Conservation (phyloP, 2,329 filamentous ascomycete species). For the Xylariaceae sp. region DNA sequence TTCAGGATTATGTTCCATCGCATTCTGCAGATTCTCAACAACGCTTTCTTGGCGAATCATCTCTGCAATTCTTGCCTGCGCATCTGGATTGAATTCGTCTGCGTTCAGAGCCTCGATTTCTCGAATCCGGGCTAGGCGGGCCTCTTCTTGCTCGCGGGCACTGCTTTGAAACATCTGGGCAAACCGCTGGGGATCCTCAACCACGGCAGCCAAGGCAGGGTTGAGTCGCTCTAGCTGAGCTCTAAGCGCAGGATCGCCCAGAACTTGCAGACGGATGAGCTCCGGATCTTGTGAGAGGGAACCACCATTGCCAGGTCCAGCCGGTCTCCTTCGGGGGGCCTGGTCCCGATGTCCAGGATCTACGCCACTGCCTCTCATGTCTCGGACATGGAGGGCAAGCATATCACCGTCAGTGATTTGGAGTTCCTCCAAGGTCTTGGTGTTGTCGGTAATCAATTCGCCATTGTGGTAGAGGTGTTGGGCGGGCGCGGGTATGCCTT, state of each 20-base stretch:
- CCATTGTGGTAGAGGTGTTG: constrained; percentile 93
- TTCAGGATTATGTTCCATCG: constrained; percentile 96
- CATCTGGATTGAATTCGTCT: constrained; percentile 89
- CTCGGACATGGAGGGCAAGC: constrained; percentile 76
- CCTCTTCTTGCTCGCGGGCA: constrained; percentile 63
- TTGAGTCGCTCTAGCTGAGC: constrained; percentile 65
- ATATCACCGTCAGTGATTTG: constrained; percentile 85
- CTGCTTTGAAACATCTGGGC: constrained; percentile 64
- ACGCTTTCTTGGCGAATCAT: constrained; percentile 94
- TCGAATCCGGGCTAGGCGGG: constrained; percentile 70
- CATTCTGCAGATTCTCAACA: constrained; percentile 91
- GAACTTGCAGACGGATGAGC: constrained; percentile 71
- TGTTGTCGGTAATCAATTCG: constrained; percentile 67
- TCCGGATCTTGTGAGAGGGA: constrained; percentile 61
- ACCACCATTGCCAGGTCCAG: constrained; percentile 18
- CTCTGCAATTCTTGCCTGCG: constrained; percentile 88
- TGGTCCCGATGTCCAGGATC: constrained; percentile 34
- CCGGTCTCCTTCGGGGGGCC: constrained; percentile 29
- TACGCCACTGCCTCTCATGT: constrained; percentile 46
- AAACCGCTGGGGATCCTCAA: constrained; percentile 73
- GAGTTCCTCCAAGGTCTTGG: constrained; percentile 74
- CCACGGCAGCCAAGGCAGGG: constrained; percentile 69
- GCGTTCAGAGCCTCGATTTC: constrained; percentile 83
- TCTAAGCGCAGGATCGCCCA: constrained; percentile 70
- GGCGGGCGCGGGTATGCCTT: constrained; percentile 63